These are phyloP conservation scores for Austroboletus eburneus DNA, from an alignment of 768 basidiomycete genomes.

Conservation along the genomic window DNA sequence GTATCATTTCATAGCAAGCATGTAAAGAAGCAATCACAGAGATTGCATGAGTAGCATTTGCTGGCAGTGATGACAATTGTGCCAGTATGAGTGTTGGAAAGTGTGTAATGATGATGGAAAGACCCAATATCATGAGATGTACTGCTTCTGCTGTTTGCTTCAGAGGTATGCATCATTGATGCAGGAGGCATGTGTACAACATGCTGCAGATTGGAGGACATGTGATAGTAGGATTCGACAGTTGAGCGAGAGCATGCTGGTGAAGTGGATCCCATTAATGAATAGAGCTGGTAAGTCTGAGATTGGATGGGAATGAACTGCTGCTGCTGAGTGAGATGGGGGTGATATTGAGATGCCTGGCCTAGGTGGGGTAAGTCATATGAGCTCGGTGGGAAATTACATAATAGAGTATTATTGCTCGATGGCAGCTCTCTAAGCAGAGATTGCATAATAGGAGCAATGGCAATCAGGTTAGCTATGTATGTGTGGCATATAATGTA, in stretches of 20 bases:
- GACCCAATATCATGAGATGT: constrained; percentile 4
- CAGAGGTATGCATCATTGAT: constrained; percentile 10
- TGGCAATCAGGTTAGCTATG: constrained; percentile 15
- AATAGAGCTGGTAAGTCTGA: constrained; percentile 36
- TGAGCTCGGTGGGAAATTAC: constrained; percentile 16
- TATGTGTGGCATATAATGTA: constrained; percentile 19
- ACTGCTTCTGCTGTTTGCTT: constrained; percentile 12
- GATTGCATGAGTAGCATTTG: constrained; percentile 68
- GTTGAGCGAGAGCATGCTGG: constrained; percentile 26
- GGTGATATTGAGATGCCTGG: constrained; percentile 20
- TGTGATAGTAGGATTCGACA: constrained; percentile 37
- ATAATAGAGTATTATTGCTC: constrained; percentile 23
- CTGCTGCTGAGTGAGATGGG: no score
- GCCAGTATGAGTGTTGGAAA: no score
- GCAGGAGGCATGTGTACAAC: constrained; percentile 11
- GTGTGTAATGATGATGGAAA: constrained; percentile 4
- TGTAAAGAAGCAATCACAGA: constrained; percentile 76
- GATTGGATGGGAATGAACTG: no score
- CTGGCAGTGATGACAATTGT: constrained; percentile 28
- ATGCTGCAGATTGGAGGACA: constrained; percentile 38
- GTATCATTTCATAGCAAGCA: no score
- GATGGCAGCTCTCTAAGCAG: constrained; percentile 12
- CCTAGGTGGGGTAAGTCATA: constrained; percentile 17
- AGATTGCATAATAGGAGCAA: constrained; percentile 23
- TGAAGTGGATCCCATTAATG: constrained; percentile 25